phyloP scores from a whole-genome alignment of 176 grass and related monocot species.

The Cenchrus purpureus region DNA sequence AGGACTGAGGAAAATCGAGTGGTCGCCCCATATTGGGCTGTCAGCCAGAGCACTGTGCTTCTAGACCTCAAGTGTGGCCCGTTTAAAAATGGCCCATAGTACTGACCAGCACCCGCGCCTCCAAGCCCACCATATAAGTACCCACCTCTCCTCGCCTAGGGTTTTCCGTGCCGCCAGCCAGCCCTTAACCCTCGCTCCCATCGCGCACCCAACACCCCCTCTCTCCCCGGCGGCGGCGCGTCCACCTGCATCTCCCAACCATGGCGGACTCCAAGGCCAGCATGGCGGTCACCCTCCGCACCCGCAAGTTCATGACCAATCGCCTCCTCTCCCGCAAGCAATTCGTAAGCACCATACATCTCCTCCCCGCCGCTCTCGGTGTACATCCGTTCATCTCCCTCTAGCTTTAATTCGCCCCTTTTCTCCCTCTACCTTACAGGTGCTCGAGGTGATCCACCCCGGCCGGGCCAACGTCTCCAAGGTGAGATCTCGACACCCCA shows the following conservation, averaged over 20 bases:
- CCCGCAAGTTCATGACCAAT: constrained; percentile 99
- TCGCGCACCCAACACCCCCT: background rate
- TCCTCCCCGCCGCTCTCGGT: background rate
- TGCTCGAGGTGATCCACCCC: constrained; percentile 95
- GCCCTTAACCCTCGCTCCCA: constrained; percentile 21
- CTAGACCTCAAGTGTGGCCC: background rate
- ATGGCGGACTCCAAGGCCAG: constrained; percentile 83
- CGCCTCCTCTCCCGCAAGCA: constrained; percentile 96
- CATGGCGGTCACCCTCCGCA: constrained; percentile 75
- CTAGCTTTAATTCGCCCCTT: background rate
- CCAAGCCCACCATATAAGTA: constrained; percentile 1
- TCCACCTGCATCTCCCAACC: constrained; percentile 13
- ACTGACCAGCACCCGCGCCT: background rate
- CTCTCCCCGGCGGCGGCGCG: constrained; percentile 14
- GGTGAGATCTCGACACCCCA: constrained; percentile 35
- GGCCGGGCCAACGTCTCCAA: constrained; percentile 87
- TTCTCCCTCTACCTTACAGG: constrained; percentile 43
- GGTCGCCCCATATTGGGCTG: background rate
- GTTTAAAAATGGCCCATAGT: background rate
- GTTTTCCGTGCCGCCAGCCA: constrained; percentile 49
- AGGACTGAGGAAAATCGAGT: no score
- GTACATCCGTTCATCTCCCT: background rate
- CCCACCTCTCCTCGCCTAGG: background rate
- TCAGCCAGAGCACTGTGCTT: no score
- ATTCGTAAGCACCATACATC: constrained; percentile 58